These are phyloP conservation scores for Kazachstania sp. DNA, from an alignment of 1,139 yeast genomes.

Conservation along the genomic window DNA sequence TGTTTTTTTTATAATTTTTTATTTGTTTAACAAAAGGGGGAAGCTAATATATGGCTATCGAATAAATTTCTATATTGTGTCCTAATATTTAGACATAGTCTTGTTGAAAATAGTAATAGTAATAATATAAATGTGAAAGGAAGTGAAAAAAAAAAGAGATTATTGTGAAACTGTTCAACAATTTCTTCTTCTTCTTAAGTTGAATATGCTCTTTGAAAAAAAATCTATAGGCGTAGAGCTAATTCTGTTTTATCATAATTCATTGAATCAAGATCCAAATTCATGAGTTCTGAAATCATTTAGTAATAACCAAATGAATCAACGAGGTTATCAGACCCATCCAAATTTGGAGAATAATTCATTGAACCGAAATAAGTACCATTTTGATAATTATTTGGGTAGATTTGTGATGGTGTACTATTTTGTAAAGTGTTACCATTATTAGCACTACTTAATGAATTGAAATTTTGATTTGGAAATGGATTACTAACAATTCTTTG, in stretches of 20 bases:
- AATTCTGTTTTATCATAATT: not conserved
- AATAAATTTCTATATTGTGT: not conserved
- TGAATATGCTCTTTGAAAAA: too few relatives aligned
- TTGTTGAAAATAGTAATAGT: not conserved
- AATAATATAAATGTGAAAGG: not conserved
- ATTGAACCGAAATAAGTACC: not conserved
- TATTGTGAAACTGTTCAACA: too few relatives aligned
- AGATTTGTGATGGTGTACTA: not conserved
- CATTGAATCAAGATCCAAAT: not conserved
- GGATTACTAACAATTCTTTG: slow-evolving; percentile 20
- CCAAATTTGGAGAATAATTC: not conserved
- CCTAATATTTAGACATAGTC: not conserved
- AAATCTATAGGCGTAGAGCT: not conserved
- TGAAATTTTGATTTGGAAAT: slow-evolving; percentile 11
- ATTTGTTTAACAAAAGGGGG: not conserved
- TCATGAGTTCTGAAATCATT: not conserved
- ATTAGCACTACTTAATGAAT: not conserved
- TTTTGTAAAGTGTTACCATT: not conserved
- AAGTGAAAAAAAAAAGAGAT: too few relatives aligned
- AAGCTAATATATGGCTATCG: not conserved
- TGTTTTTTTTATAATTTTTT: not conserved
- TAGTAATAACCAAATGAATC: slow-evolving; percentile 4
- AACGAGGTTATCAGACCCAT: not conserved
- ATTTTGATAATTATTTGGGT: not conserved
- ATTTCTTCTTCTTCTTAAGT: too few relatives aligned